phyloP scores from a whole-genome alignment of 2,329 filamentous ascomycete species.

The Colletotrichum somersetense region DNA sequence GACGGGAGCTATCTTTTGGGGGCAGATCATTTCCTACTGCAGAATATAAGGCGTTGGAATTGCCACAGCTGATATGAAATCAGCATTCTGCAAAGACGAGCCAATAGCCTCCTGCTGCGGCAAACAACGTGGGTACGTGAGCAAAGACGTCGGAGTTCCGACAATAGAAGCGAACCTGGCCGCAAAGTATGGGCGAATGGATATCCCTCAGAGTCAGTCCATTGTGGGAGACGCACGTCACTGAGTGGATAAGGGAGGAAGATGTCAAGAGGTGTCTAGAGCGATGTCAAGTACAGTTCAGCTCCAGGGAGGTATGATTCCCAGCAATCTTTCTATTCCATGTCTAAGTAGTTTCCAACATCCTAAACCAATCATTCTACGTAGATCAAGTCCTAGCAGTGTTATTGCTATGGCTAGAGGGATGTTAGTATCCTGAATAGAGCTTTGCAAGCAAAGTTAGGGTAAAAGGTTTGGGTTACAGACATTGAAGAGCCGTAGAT shows the following conservation, averaged over 20 bases:
- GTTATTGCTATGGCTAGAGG: too few relatives aligned
- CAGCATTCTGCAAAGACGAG: background rate
- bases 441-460: too few relatives aligned
- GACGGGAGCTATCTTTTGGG: background rate
- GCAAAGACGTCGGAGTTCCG: background rate
- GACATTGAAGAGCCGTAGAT: too few relatives aligned
- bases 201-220: background rate
- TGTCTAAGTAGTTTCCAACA: too few relatives aligned
- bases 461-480: too few relatives aligned
- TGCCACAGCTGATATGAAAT: background rate
- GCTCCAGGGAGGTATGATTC: background rate
- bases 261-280: background rate
- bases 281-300: background rate
- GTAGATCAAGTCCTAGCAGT: too few relatives aligned
- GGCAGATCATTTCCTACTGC: background rate
- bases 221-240: background rate
- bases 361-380: too few relatives aligned
- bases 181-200: background rate
- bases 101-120: constrained; percentile 6
- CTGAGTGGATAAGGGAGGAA: background rate
- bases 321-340: too few relatives aligned
- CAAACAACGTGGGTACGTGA: background rate
- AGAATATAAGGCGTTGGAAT: background rate
- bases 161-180: background rate
- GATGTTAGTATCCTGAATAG: too few relatives aligned